Evolutionary conservation across 768 basidiomycete species (phyloP).

Genomic region (Ephemerocybe angulata): DNA sequence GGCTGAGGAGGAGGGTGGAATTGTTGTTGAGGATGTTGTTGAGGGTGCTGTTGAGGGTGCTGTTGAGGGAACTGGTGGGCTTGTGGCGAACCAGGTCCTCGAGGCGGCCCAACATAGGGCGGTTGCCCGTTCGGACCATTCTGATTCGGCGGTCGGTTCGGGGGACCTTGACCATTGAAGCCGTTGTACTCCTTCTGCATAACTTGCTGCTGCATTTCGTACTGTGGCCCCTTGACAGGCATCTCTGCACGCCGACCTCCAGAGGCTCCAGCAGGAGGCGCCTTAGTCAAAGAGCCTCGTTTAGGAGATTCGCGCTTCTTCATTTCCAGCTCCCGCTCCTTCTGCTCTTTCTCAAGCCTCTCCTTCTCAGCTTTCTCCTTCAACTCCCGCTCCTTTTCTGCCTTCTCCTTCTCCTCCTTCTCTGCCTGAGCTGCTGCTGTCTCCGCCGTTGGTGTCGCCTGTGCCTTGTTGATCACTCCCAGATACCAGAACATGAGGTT

Average conservation of each 20-base stretch:
- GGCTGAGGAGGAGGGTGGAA: conserved; percentile 16
- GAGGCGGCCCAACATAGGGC: conserved; percentile 26
- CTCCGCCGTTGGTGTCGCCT: conserved; percentile 39
- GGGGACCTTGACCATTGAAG: conserved; percentile 34
- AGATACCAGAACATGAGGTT: conserved; percentile 99
- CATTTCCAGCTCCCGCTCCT: conserved; percentile 50
- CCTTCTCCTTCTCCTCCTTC: conserved; percentile 35
- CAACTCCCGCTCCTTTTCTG: conserved; percentile 42
- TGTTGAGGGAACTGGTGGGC: conserved; percentile 18
- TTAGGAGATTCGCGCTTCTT: conserved; percentile 54
- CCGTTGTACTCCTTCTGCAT: conserved; percentile 83
- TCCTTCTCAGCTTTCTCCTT: conserved; percentile 42
- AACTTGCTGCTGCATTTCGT: conserved; percentile 90
- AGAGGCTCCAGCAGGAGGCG: conserved; percentile 43
- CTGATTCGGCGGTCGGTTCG: conserved; percentile 16
- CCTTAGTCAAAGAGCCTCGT: conserved; percentile 66
- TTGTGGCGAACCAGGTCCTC: conserved; percentile 10
- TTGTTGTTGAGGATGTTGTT: conserved; percentile 14
- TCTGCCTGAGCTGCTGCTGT: conserved; percentile 37
- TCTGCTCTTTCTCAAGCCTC: conserved; percentile 36
- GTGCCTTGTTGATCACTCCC: conserved; percentile 93
- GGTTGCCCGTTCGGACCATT: conserved; percentile 24
- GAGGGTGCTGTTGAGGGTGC: conserved; percentile 24
- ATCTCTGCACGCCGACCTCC: conserved; percentile 74
- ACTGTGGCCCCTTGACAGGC: conserved; percentile 84